Conservation (phyloP, 1,284 basidiomycete genomes). For the Cryptococcus sp. region DNA sequence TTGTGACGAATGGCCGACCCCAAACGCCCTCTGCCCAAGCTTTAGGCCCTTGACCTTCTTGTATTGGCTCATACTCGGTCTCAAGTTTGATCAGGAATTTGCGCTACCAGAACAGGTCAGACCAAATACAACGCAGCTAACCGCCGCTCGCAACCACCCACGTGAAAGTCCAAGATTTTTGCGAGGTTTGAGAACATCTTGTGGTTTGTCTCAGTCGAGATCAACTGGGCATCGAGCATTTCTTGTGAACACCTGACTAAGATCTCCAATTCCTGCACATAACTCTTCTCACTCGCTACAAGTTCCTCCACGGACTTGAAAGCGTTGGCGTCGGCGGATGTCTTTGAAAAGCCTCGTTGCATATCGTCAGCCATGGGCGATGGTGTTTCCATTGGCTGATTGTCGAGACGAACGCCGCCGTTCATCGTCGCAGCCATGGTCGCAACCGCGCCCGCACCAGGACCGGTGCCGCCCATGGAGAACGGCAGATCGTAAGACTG, state of each 20-base stretch:
- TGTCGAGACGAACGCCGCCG: conserved; percentile 36
- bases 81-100: conserved; percentile 94
- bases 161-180: conserved; percentile 92
- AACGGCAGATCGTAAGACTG: conserved; percentile 44
- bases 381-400: conserved; percentile 3
- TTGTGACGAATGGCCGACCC: conserved; percentile 72
- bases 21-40: conserved; percentile 86
- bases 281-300: conserved; percentile 76
- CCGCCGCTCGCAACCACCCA: conserved; percentile 15
- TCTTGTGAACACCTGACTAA: conserved; percentile 86
- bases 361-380: conserved; percentile 26
- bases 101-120: conserved; percentile 53
- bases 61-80: conserved; percentile 65
- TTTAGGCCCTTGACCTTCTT: conserved; percentile 54
- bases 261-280: conserved; percentile 95
- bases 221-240: conserved; percentile 75
- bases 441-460: conserved; percentile 31
- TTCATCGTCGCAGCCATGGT: conserved; percentile 46
- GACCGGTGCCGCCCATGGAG: conserved; percentile 37
- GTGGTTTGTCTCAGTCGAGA: conserved; percentile 93
- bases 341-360: conserved; percentile 23
- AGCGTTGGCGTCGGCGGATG: conserved; percentile 38
- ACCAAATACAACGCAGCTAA: neutral
- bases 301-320: conserved; percentile 52
- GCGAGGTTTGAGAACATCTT: conserved; percentile 93